Conservation (phyloP, 305 asterid species). For the Fraxinus dipetala region DNA sequence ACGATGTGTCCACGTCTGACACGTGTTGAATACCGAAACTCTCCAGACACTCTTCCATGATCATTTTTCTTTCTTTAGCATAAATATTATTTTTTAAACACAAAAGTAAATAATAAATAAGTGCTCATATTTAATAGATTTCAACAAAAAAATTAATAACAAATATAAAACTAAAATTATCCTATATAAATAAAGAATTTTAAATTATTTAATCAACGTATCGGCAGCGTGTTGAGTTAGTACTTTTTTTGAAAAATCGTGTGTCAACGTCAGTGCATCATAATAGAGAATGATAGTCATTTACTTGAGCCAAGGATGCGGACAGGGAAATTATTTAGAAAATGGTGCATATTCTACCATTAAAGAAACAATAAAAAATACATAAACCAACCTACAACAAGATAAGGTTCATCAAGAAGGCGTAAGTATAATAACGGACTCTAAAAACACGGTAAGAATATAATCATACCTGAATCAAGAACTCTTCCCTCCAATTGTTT, state of each 20-base stretch:
- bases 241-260: not conserved
- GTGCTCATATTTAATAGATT: too few relatives aligned
- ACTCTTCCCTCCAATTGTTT: conserved; percentile 93
- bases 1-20: not conserved
- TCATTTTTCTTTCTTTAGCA: not conserved
- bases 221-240: too few relatives aligned
- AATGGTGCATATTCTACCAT: not conserved
- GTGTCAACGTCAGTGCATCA: not conserved
- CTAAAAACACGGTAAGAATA: not conserved
- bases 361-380: not conserved
- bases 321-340: not conserved
- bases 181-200: too few relatives aligned
- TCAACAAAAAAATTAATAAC: too few relatives aligned
- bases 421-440: not conserved
- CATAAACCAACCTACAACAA: not conserved
- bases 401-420: not conserved
- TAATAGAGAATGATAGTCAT: not conserved
- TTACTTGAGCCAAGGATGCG: not conserved
- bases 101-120: too few relatives aligned
- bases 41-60: not conserved
- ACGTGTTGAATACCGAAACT: not conserved
- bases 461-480: conserved; percentile 74
- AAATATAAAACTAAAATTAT: too few relatives aligned
- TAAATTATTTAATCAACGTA: not conserved
- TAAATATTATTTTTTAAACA: too few relatives aligned